Conservation (phyloP, 306 rosid species). For the Argentina anserina region DNA sequence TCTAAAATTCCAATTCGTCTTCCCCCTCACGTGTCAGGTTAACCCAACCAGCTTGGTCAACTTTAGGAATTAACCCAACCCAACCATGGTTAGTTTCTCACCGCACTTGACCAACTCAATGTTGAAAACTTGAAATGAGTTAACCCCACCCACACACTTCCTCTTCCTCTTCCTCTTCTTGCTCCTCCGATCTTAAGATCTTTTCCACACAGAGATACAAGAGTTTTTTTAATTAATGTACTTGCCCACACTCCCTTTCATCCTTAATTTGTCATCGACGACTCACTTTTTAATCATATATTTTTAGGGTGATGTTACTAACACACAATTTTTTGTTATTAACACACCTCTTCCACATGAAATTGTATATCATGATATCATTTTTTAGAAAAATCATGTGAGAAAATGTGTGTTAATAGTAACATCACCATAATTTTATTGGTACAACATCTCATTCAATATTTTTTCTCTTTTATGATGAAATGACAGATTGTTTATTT, state of each 20-base stretch:
- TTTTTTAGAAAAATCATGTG: too few relatives aligned
- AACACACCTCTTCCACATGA: too few relatives aligned
- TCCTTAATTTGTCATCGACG: conserved; percentile 1
- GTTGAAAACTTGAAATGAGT: conserved; percentile 23
- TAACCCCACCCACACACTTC: conserved; percentile 52
- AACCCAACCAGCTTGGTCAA: conserved; percentile 29
- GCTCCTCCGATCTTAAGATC: conserved; percentile 9
- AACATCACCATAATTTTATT: background rate
- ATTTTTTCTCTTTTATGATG: background rate
- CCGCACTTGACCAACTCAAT: conserved; percentile 15
- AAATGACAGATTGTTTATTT: background rate
- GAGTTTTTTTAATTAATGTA: background rate
- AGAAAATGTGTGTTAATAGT: too few relatives aligned
- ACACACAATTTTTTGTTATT: too few relatives aligned
- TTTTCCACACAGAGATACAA: background rate
- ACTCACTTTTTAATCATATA: background rate
- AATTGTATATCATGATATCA: too few relatives aligned
- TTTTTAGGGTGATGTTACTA: too few relatives aligned
- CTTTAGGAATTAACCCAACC: conserved; percentile 44
- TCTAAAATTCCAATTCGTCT: background rate
- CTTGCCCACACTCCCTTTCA: conserved; percentile 40
- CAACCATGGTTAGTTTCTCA: conserved; percentile 46
- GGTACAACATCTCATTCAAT: background rate
- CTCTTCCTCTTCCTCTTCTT: background rate
- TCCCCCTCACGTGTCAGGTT: conserved; percentile 4